Evolutionary conservation across 2,329 filamentous ascomycete species (phyloP), one percentile per base, ranked within the genome.

Genomic region (Acrocalymma vagum): DNA sequence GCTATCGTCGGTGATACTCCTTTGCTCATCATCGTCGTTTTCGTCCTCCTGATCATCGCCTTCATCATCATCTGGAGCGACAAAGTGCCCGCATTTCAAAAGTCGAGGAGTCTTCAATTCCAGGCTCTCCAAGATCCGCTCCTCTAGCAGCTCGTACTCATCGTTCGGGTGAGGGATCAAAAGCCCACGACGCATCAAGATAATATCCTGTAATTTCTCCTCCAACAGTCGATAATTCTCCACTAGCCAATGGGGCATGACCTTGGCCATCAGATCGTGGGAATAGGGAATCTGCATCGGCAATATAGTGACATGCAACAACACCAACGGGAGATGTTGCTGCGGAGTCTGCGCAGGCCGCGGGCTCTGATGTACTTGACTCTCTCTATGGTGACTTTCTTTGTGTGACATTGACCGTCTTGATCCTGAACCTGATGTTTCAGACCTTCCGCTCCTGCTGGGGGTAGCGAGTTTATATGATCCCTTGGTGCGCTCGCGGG

Each of bases 81-180:
- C 78, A 44, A 90, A 92, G 63, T 93, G 88, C 0, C 88, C 88
- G 54, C 87, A 90, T 56, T 86, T 86, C 6, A 89, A 76, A 28
- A 92, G 84, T 3, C 85, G 78, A 3, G 87, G 86, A 20, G 85
- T 73, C 2, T 84, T 85, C 11, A 93, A 74, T 63, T 90, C 88
- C 29, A 92, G 70, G 2, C 86, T 84, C 66, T 92, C 88, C 3
- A 92, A 73, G 22, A 93, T 75, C 18, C 88, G 78, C 71, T 92
- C 88, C 69, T 93, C 87, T 0, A 94, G 78, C 41, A 90, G 72
- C 65, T 92, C 88, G 58, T 88, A 93, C 63, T 92, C 88, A 40
- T 86, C 86, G 53, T 88, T 82, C 1, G 89, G 89, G 62, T 94
- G 90, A 2, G 87, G 83, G 6, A 94, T 78, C 28, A 94, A 73